Evolutionary conservation across 2,329 filamentous ascomycete species (phyloP).

Genomic region (Xenosphaeropsis pyriputrescens): DNA sequence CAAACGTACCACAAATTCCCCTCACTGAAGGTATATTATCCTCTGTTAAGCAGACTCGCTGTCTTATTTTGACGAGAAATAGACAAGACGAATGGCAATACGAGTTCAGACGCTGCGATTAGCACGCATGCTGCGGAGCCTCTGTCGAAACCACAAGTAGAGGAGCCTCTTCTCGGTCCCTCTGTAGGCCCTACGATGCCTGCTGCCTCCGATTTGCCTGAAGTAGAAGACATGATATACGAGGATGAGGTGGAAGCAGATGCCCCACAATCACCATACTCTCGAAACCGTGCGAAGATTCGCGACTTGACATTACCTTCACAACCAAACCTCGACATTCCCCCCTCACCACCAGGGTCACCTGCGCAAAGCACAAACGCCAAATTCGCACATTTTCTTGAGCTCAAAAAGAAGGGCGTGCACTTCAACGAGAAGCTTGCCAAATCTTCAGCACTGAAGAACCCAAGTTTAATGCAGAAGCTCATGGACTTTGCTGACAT

Average conservation of each 20-base stretch:
- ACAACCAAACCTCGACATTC: slow-evolving; percentile 59
- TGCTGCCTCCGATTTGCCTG: slow-evolving; percentile 4
- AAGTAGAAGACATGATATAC: no score
- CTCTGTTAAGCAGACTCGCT: not conserved
- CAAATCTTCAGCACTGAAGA: slow-evolving; percentile 49
- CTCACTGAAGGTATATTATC: not conserved
- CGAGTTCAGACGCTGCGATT: no score
- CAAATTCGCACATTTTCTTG: slow-evolving; percentile 61
- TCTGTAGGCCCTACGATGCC: slow-evolving; percentile 13
- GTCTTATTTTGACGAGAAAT: no score
- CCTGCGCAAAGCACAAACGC: slow-evolving; percentile 36
- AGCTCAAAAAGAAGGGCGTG: slow-evolving; percentile 59
- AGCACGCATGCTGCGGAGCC: no score
- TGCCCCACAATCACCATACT: slow-evolving; percentile 44
- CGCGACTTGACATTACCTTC: slow-evolving; percentile 62
- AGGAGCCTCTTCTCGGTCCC: slow-evolving; percentile 13
- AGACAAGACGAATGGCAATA: no score
- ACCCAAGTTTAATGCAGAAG: slow-evolving; percentile 59
- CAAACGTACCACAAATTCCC: not conserved
- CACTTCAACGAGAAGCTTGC: slow-evolving; percentile 70
- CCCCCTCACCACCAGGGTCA: slow-evolving; percentile 53
- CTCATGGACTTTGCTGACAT: slow-evolving; percentile 55
- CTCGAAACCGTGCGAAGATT: slow-evolving; percentile 45
- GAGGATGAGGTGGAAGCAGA: no score
- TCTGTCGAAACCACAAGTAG: no score